phyloP scores from a whole-genome alignment of 2,329 filamentous ascomycete species.

The Colletotrichum neosansevieriae region DNA sequence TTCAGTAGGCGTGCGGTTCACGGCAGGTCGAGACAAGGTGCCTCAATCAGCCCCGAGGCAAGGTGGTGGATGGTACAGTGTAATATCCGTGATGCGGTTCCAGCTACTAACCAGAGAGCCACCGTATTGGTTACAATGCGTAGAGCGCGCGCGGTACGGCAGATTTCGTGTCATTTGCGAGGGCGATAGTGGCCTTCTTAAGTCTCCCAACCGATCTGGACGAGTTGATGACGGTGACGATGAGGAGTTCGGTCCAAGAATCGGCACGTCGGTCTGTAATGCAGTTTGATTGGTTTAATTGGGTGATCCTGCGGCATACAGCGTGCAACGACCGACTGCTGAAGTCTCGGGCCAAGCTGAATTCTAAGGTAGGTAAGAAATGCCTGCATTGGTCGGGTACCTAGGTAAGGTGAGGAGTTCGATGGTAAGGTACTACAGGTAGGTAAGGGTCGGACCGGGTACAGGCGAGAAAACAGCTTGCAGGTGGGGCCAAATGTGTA shows the following conservation, averaged over 20 bases:
- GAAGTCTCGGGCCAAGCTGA: not conserved
- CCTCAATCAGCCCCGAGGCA: not conserved
- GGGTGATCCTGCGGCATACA: no score
- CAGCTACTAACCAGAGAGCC: not conserved
- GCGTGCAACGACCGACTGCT: no score
- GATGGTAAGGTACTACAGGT: not conserved
- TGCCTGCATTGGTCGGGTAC: not conserved
- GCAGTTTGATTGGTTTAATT: no score
- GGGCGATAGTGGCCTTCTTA: no score
- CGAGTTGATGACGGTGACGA: no score
- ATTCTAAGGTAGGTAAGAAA: no score
- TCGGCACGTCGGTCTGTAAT: no score
- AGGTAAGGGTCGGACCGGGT: slow-evolving; percentile 21
- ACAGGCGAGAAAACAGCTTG: slow-evolving; percentile 20
- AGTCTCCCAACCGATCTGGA: no score
- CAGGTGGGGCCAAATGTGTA: slow-evolving; percentile 11
- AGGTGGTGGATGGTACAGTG: not conserved
- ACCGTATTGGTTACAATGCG: not conserved
- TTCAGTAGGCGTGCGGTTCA: not conserved
- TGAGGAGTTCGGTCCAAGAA: no score
- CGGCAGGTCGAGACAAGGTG: not conserved
- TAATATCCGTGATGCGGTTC: slow-evolving; percentile 4
- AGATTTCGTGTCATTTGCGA: not conserved
- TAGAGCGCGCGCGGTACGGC: not conserved
- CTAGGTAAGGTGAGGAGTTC: slow-evolving; percentile 17